Conservation (phyloP, 176 grass and related monocot genomes). For the Elaeis guineensis region DNA sequence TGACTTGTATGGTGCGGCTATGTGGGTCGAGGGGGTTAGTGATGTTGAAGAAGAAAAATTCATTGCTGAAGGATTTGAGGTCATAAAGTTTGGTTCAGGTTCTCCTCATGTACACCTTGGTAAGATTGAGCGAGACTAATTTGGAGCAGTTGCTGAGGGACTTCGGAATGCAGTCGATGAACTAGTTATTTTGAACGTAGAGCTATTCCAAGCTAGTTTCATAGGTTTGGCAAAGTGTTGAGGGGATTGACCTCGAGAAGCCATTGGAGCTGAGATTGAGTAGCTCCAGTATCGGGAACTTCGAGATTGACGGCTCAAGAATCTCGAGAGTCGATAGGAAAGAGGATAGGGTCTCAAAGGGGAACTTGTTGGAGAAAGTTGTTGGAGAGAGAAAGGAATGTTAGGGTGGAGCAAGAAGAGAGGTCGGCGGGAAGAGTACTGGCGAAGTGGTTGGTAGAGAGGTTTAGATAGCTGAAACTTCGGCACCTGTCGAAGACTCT, state of each 20-base stretch:
- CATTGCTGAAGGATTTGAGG: too few relatives aligned
- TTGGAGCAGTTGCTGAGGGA: slow-evolving; percentile 11
- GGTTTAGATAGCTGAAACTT: slow-evolving; percentile 10
- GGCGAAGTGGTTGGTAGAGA: slow-evolving; percentile 15
- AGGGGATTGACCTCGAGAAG: slow-evolving; percentile 1
- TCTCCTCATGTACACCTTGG: slow-evolving; percentile 15
- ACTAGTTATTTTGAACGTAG: slow-evolving; percentile 14
- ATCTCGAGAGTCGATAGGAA: background rate
- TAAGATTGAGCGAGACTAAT: slow-evolving; percentile 9
- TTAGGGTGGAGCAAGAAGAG: slow-evolving; percentile 5
- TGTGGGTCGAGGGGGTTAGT: too few relatives aligned
- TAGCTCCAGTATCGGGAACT: background rate
- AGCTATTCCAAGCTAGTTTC: background rate
- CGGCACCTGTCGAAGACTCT: background rate
- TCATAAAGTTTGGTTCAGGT: too few relatives aligned
- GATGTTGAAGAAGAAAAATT: too few relatives aligned
- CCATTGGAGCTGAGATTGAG: slow-evolving; percentile 17
- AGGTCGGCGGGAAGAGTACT: slow-evolving; percentile 8
- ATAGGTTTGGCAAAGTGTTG: background rate
- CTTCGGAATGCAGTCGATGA: slow-evolving; percentile 2
- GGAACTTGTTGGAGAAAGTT: slow-evolving; percentile 12
- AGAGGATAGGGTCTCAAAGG: slow-evolving; percentile 1
- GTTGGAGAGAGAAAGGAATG: background rate
- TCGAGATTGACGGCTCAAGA: slow-evolving; percentile 2
- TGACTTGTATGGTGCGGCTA: too few relatives aligned